phyloP scores from a whole-genome alignment of 2,329 filamentous ascomycete species.

The Volutella citrinella region DNA sequence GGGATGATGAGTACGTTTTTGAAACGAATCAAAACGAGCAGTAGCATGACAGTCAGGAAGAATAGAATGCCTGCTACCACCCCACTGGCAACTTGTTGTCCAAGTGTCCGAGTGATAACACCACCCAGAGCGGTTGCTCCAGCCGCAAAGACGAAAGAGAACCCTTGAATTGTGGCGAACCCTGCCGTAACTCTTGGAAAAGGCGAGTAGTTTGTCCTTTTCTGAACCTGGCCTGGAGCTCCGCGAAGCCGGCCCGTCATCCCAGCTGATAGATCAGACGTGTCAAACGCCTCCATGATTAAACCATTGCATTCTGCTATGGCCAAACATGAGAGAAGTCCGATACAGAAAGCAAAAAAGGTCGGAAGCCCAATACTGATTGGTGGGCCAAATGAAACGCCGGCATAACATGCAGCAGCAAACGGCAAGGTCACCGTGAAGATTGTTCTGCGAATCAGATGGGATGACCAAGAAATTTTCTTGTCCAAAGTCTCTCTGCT shows the following conservation, averaged over 20 bases:
- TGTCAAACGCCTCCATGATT: constrained; percentile 79
- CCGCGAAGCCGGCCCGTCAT: constrained; percentile 57
- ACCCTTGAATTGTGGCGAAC: constrained; percentile 65
- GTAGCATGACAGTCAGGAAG: constrained; percentile 60
- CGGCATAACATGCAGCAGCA: constrained; percentile 63
- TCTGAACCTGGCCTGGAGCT: constrained; percentile 35
- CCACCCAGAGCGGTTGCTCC: constrained; percentile 67
- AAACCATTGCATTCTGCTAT: constrained; percentile 74
- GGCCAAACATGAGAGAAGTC: constrained; percentile 69
- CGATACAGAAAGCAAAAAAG: constrained; percentile 62
- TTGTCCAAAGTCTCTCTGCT: constrained; percentile 66
- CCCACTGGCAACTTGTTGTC: constrained; percentile 65
- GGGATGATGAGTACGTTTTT: constrained; percentile 68
- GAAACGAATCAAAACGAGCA: constrained; percentile 61
- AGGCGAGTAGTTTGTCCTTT: constrained; percentile 68
- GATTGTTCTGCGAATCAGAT: constrained; percentile 64
- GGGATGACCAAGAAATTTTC: constrained; percentile 67
- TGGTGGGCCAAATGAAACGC: constrained; percentile 61
- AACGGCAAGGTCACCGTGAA: constrained; percentile 68
- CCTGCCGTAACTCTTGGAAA: constrained; percentile 72
- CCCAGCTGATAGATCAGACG: constrained; percentile 72
- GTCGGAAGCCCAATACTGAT: constrained; percentile 62
- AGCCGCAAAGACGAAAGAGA: constrained; percentile 69
- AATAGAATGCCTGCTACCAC: constrained; percentile 67
- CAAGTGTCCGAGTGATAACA: constrained; percentile 61